phyloP scores from a whole-genome alignment of 768 basidiomycete species.

The Megacollybia marginata region DNA sequence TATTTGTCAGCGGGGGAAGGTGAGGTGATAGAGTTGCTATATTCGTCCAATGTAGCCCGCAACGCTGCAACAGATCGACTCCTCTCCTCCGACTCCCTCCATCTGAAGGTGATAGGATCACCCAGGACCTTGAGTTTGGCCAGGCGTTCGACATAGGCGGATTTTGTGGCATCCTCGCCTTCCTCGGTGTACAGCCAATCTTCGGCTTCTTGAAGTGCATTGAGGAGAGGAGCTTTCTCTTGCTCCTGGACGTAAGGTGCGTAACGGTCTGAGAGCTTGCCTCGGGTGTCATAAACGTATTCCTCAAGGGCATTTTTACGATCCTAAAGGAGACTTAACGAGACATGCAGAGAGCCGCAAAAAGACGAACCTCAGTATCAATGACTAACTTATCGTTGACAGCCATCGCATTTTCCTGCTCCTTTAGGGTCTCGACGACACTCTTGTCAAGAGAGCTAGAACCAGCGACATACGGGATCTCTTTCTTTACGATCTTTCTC shows the following conservation, averaged over 20 bases:
- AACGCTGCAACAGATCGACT: slow-evolving; percentile 63
- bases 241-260: slow-evolving; percentile 61
- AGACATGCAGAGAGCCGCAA: background rate
- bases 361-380: slow-evolving; percentile 77
- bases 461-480: slow-evolving; percentile 64
- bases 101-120: slow-evolving; percentile 80
- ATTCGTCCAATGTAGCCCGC: slow-evolving; percentile 84
- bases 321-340: slow-evolving; percentile 43
- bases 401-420: slow-evolving; percentile 86
- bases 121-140: slow-evolving; percentile 80
- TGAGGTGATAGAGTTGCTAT: slow-evolving; percentile 45
- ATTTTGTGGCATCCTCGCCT: slow-evolving; percentile 90
- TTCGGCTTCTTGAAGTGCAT: slow-evolving; percentile 69
- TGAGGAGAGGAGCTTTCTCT: slow-evolving; percentile 76
- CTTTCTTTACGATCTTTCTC: slow-evolving; percentile 76
- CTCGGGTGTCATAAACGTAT: slow-evolving; percentile 93
- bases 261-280: slow-evolving; percentile 88
- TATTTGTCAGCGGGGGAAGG: slow-evolving; percentile 80
- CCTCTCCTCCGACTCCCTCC: slow-evolving; percentile 78
- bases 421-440: slow-evolving; percentile 57
- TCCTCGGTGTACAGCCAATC: slow-evolving; percentile 98
- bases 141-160: slow-evolving; percentile 82
- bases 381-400: slow-evolving; percentile 90
- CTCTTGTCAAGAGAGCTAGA: slow-evolving; percentile 59
- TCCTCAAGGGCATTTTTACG: slow-evolving; percentile 98